These are phyloP conservation scores for Pythium volutum DNA, from an alignment of 352 stramenopile species.

Conservation along the genomic window DNA sequence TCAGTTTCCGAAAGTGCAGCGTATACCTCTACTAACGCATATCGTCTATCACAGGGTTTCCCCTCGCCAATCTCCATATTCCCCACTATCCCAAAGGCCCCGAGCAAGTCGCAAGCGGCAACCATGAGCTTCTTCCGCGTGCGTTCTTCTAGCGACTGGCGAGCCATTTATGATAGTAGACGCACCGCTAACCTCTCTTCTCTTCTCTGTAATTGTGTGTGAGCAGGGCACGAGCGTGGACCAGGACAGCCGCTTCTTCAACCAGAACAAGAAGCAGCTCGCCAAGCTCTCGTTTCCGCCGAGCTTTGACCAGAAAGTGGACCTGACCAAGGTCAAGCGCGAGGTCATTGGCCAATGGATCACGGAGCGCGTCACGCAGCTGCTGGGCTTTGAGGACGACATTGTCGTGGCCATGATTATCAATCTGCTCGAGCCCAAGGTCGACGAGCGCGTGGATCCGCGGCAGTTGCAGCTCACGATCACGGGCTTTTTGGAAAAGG, in stretches of 20 bases:
- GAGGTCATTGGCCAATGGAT: slow-evolving; percentile 91
- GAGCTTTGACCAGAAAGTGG: slow-evolving; percentile 76
- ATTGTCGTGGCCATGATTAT: slow-evolving; percentile 86
- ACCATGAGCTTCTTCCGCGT: slow-evolving; percentile 42
- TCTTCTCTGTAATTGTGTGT: neutral
- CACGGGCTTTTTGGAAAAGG: slow-evolving; percentile 91
- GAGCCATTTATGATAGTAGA: neutral
- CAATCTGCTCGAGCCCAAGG: slow-evolving; percentile 81
- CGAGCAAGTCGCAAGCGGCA: slow-evolving; percentile 29
- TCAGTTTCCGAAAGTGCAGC: neutral
- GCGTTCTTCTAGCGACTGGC: slow-evolving; percentile 1
- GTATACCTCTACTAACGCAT: neutral
- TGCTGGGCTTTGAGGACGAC: slow-evolving; percentile 91
- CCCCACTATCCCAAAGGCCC: neutral
- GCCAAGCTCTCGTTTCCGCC: slow-evolving; percentile 77
- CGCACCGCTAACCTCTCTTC: neutral
- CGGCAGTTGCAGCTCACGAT: slow-evolving; percentile 87
- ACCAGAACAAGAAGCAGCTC: slow-evolving; percentile 89
- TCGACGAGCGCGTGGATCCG: slow-evolving; percentile 73
- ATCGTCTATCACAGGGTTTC: neutral
- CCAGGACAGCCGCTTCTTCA: slow-evolving; percentile 85
- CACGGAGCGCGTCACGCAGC: slow-evolving; percentile 75
- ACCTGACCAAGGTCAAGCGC: slow-evolving; percentile 89
- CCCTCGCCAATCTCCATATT: neutral
- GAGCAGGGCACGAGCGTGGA: slow-evolving; percentile 57